Evolutionary conservation across 2,329 filamentous ascomycete genomes (phyloP).

Genomic region (Calonectria leucothoes): DNA sequence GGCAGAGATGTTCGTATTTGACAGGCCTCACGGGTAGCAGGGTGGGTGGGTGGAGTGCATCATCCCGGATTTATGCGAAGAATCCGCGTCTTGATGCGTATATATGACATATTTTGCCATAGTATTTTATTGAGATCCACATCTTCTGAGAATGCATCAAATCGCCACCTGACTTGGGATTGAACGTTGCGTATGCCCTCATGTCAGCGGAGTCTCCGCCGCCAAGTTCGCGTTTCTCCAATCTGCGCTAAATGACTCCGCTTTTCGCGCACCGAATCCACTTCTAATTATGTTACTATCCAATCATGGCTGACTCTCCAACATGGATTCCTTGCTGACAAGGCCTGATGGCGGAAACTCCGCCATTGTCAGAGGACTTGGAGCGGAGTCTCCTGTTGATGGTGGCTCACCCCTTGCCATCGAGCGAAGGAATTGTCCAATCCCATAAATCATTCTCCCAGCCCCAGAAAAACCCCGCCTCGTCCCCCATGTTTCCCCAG

Average conservation of each 20-base stretch:
- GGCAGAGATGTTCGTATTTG: background rate
- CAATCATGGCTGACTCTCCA: background rate
- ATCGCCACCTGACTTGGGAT: background rate
- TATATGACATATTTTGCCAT: background rate
- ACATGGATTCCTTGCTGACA: background rate
- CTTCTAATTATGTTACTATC: background rate
- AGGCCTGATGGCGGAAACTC: conserved; percentile 18
- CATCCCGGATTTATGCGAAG: background rate
- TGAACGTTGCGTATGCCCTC: background rate
- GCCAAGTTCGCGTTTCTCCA: background rate
- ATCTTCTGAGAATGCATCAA: background rate
- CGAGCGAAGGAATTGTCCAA: conserved; percentile 3
- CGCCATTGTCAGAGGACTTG: background rate
- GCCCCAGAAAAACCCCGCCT: conserved; percentile 12
- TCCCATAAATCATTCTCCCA: background rate
- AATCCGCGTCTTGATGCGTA: background rate
- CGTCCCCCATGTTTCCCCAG: conserved; percentile 18
- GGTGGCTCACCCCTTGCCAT: background rate
- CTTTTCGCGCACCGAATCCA: background rate
- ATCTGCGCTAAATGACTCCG: background rate
- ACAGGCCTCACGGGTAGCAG: background rate
- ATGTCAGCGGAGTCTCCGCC: background rate
- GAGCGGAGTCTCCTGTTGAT: conserved; percentile 20
- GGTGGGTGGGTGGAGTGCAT: background rate
- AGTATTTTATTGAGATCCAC: background rate